phyloP scores from a whole-genome alignment of 257 asterid species.

The Salvia miltiorrhiza region DNA sequence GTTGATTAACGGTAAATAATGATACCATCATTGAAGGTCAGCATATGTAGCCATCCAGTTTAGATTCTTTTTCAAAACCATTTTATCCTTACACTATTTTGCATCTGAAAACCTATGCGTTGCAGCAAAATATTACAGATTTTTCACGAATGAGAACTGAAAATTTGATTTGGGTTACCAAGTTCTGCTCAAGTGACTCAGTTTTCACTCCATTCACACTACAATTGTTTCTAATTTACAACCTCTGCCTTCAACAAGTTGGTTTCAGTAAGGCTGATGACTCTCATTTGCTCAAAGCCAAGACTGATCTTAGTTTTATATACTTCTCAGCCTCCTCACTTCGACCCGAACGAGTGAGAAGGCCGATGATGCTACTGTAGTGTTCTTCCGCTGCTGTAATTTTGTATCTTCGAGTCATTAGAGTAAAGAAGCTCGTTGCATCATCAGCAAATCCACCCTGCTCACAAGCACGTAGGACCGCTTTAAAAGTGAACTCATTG shows the following conservation, averaged over 20 bases:
- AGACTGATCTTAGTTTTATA: constrained; percentile 42
- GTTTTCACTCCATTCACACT: no score
- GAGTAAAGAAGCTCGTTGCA: constrained; percentile 46
- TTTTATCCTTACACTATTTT: no score
- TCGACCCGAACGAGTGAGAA: constrained; percentile 53
- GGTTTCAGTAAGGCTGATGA: no score
- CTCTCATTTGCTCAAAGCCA: constrained; percentile 19
- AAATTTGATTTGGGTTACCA: no score
- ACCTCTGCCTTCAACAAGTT: background rate
- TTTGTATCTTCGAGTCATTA: constrained; percentile 54
- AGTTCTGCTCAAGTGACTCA: no score
- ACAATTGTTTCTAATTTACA: background rate
- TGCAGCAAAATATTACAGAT: no score
- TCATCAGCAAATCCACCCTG: constrained; percentile 75
- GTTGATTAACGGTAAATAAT: no score
- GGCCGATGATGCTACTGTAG: constrained; percentile 49
- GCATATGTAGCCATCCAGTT: no score
- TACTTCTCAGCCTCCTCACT: constrained; percentile 62
- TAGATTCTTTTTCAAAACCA: no score
- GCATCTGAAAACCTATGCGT: no score
- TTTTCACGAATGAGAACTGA: no score
- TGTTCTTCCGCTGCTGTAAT: constrained; percentile 67
- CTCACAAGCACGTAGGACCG: constrained; percentile 51
- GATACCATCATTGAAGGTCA: no score
- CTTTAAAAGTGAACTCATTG: constrained; percentile 65